These are phyloP conservation scores for Suhomyces bolitotheri DNA, from an alignment of 1,139 yeast genomes.

Conservation along the genomic window DNA sequence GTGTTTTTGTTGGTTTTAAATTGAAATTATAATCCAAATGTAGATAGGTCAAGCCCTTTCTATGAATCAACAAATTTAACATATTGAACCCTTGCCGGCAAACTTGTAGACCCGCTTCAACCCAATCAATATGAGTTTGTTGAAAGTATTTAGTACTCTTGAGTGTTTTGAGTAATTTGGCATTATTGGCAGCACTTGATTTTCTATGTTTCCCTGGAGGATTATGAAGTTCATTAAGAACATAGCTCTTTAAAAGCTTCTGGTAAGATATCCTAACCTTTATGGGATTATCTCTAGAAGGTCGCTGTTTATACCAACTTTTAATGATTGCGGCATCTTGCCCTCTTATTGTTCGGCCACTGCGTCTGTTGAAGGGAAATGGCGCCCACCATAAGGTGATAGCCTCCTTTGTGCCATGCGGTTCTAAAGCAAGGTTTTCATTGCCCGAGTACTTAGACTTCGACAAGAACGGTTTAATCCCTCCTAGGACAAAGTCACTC, in stretches of 20 bases:
- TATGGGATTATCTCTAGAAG: conserved; percentile 58
- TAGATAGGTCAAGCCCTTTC: conserved; percentile 86
- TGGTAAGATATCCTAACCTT: conserved; percentile 88
- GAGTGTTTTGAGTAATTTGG: conserved; percentile 64
- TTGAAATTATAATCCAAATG: conserved; percentile 96
- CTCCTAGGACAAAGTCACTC: conserved; percentile 14
- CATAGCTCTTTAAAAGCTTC: conserved; percentile 72
- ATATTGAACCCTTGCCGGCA: conserved; percentile 93
- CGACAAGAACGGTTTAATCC: conserved; percentile 16
- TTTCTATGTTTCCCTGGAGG: conserved; percentile 34
- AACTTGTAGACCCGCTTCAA: conserved; percentile 94
- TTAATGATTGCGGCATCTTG: conserved; percentile 88
- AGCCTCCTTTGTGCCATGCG: conserved; percentile 52
- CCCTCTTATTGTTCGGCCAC: conserved; percentile 75
- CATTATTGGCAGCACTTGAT: conserved; percentile 44
- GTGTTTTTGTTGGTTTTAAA: conserved; percentile 91
- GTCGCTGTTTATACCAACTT: conserved; percentile 76
- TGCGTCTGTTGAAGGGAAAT: conserved; percentile 75
- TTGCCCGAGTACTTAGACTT: not conserved
- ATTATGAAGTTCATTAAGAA: conserved; percentile 67
- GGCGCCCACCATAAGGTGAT: conserved; percentile 77
- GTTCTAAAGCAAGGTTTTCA: conserved; percentile 23
- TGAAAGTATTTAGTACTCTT: conserved; percentile 85
- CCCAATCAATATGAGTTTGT: conserved; percentile 94
- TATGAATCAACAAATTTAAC: conserved; percentile 86